A percentile compares a stretch with the other conserved stretches of the same genome.
phyloP scores from a whole-genome alignment of 148 eudicot genomes.

The Rheum nobile region DNA sequence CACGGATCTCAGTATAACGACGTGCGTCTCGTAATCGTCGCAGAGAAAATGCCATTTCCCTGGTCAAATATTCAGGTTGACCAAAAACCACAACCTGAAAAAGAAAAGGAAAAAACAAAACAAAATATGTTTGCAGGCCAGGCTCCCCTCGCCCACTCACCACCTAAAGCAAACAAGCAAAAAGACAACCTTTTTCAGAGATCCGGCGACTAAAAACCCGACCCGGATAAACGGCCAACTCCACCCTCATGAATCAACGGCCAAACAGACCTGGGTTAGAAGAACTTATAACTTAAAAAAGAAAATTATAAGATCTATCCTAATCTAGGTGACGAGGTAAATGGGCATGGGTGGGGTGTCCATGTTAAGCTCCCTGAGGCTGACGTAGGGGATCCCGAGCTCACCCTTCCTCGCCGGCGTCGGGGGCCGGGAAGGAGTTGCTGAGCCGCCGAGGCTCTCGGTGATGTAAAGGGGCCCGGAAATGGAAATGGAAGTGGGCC shows the following conservation, averaged over 20 bases:
- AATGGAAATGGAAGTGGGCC: not conserved
- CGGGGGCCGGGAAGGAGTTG: constrained; percentile 39
- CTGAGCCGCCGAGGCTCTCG: constrained; percentile 54
- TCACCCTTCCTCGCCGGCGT: constrained; percentile 34
- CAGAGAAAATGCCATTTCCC: not conserved
- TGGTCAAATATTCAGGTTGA: not conserved
- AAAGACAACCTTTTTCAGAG: not conserved
- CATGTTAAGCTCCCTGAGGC: constrained; percentile 62
- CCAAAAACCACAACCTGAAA: not conserved
- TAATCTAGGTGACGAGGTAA: constrained; percentile 60
- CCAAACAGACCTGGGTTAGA: not conserved
- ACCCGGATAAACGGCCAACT: not conserved
- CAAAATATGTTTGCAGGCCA: not conserved
- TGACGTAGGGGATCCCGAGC: constrained; percentile 24
- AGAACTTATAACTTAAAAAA: no score
- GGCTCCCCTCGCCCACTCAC: not conserved
- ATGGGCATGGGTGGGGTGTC: constrained; percentile 51
- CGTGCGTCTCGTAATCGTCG: not conserved
- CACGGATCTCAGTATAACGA: not conserved
- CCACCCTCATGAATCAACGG: not conserved
- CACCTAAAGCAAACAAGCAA: not conserved
- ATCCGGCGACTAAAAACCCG: constrained; percentile 1
- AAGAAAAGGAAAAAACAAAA: not conserved
- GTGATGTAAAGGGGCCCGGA: constrained; percentile 41
- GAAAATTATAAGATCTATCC: no score